A percentile compares a stretch with the other conserved stretches of the same genome.
These are phyloP conservation scores for Silene vulgaris DNA, from an alignment of 179 eudicot species.

Conservation along the genomic window DNA sequence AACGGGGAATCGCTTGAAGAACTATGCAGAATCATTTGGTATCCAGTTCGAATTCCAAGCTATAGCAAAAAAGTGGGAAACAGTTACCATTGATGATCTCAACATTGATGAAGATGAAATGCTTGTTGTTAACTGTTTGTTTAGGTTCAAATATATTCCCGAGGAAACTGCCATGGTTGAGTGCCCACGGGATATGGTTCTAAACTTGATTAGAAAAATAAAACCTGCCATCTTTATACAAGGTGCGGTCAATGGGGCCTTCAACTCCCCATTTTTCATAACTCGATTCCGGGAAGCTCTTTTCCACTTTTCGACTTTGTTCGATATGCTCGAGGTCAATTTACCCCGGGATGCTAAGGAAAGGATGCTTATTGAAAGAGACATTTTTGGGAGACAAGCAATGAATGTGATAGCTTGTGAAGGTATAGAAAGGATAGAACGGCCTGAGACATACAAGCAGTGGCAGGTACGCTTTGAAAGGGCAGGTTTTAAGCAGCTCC, in stretches of 20 bases:
- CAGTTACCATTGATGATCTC: conserved; percentile 39
- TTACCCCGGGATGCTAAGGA: conserved; percentile 42
- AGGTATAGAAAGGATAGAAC: conserved; percentile 46
- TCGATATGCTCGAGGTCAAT: conserved; percentile 44
- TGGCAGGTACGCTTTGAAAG: conserved; percentile 52
- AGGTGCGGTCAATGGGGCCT: conserved; percentile 42
- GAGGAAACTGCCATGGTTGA: conserved; percentile 48
- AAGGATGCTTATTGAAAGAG: conserved; percentile 42
- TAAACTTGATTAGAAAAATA: conserved; percentile 33
- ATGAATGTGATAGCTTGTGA: conserved; percentile 57
- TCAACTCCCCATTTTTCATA: conserved; percentile 45
- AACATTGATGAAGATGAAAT: conserved; percentile 41
- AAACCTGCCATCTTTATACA: conserved; percentile 42
- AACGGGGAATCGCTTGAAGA: conserved; percentile 33
- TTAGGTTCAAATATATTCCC: conserved; percentile 34
- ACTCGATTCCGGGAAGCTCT: conserved; percentile 53
- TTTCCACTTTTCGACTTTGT: conserved; percentile 47
- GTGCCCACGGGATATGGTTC: conserved; percentile 43
- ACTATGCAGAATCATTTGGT: conserved; percentile 40
- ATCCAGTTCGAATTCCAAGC: conserved; percentile 44
- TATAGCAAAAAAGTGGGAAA: conserved; percentile 53
- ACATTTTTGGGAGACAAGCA: conserved; percentile 45
- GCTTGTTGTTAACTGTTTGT: conserved; percentile 41
- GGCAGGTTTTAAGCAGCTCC: conserved; percentile 40
- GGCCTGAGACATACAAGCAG: conserved; percentile 56